These are phyloP conservation scores for Kodamaea plutei DNA, from an alignment of 1,139 yeast genomes.

Conservation along the genomic window DNA sequence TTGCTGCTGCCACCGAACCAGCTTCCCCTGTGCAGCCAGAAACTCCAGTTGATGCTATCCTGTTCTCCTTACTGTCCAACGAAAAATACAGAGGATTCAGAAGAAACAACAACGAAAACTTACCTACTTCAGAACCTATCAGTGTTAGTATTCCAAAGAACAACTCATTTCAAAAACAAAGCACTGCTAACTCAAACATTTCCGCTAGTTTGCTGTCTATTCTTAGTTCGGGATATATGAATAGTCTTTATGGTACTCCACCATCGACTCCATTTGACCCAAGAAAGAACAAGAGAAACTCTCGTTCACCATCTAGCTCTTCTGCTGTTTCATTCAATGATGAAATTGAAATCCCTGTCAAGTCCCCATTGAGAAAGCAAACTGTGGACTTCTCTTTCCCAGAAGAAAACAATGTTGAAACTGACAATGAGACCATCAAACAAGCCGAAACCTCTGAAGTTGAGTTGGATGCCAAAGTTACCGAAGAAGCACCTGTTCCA, in stretches of 20 bases:
- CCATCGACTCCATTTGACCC: constrained; percentile 21
- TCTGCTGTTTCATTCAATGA: constrained; percentile 13
- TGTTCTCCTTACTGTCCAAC: constrained; percentile 24
- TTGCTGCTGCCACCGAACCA: not conserved
- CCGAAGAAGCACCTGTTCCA: constrained; percentile 5
- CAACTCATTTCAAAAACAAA: constrained; percentile 4
- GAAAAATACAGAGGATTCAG: constrained; percentile 46
- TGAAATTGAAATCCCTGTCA: constrained; percentile 11
- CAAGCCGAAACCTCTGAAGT: constrained; percentile 7
- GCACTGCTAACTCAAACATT: constrained; percentile 11
- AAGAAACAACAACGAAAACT: constrained; percentile 30
- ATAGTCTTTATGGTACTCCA: constrained; percentile 12
- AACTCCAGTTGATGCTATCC: constrained; percentile 6
- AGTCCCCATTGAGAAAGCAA: constrained; percentile 14
- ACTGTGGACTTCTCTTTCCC: constrained; percentile 6
- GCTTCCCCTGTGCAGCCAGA: not conserved
- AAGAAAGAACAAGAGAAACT: constrained; percentile 16
- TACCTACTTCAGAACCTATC: constrained; percentile 22
- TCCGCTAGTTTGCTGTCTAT: constrained; percentile 14
- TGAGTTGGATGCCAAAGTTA: constrained; percentile 5
- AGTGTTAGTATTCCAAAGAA: constrained; percentile 23
- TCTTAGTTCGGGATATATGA: constrained; percentile 12
- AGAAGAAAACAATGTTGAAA: constrained; percentile 7
- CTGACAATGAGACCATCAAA: constrained; percentile 1
- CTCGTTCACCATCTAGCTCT: constrained; percentile 11